Conservation (phyloP, 192 early-diverging fungal genomes). For the Gigaspora rosea region DNA sequence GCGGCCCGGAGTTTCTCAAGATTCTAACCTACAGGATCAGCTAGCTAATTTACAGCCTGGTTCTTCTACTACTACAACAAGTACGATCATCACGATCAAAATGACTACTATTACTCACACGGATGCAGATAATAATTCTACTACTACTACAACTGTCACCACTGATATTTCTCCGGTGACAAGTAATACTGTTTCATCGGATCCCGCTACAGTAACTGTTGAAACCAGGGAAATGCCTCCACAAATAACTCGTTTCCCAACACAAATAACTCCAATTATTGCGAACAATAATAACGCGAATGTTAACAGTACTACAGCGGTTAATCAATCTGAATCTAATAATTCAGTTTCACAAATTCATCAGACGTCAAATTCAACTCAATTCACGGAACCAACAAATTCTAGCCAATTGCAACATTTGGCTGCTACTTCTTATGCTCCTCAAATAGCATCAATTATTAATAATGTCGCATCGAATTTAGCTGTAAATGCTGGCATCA, state of each 20-base stretch:
- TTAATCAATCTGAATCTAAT: neutral
- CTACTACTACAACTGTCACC: constrained; percentile 5
- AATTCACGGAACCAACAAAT: neutral
- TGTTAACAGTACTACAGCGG: neutral
- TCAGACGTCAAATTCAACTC: neutral
- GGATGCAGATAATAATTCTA: constrained; percentile 11
- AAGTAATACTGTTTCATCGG: constrained; percentile 3
- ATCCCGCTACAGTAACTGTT: neutral
- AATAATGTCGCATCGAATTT: neutral
- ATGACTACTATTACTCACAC: constrained; percentile 18
- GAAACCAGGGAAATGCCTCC: constrained; percentile 9
- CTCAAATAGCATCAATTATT: constrained; percentile 1
- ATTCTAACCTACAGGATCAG: neutral
- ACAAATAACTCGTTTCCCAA: neutral
- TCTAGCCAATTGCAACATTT: neutral
- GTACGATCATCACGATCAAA: constrained; percentile 15
- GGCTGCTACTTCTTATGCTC: neutral
- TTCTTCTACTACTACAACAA: constrained; percentile 13
- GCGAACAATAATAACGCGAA: neutral
- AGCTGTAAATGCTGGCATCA: neutral
- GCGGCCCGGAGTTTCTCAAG: neutral
- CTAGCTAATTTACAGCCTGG: neutral
- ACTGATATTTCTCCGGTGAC: constrained; percentile 12
- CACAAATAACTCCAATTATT: constrained; percentile 12
- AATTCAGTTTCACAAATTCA: neutral